Conservation (phyloP, 352 stramenopile genomes). For the Elongisporangium prolatum region DNA sequence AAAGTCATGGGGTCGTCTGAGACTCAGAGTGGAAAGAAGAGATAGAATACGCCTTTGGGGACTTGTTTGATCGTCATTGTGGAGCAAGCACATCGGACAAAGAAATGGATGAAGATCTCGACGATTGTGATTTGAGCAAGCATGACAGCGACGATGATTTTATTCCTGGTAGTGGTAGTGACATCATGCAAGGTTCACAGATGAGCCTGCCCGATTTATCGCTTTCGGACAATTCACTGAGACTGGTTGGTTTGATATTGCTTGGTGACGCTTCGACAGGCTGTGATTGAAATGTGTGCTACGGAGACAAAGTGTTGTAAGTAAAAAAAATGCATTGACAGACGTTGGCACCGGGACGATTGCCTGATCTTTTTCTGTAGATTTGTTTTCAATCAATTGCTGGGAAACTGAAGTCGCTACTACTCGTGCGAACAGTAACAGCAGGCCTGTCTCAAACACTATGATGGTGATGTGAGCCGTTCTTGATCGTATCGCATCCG, state of each 20-base stretch:
- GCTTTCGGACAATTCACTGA: no score
- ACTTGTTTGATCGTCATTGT: background rate
- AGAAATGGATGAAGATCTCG: background rate
- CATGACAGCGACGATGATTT: background rate
- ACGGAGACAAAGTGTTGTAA: no score
- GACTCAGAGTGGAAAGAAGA: background rate
- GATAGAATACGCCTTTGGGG: background rate
- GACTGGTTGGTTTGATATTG: no score
- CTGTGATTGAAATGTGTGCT: no score
- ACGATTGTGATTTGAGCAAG: background rate
- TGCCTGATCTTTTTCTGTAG: no score
- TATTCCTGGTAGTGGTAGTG: background rate
- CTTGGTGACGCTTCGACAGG: background rate
- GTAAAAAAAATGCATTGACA: no score
- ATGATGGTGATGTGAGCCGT: background rate
- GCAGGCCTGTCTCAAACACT: background rate
- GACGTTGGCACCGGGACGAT: no score
- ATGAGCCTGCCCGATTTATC: background rate
- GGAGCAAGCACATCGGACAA: background rate
- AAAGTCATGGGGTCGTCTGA: background rate
- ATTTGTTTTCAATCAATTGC: background rate
- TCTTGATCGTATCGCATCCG: background rate
- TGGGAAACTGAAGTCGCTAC: no score
- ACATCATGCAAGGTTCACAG: background rate
- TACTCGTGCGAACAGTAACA: background rate